Evolutionary conservation across 306 rosid species (phyloP).

Genomic region (Dicorynia guianensis): DNA sequence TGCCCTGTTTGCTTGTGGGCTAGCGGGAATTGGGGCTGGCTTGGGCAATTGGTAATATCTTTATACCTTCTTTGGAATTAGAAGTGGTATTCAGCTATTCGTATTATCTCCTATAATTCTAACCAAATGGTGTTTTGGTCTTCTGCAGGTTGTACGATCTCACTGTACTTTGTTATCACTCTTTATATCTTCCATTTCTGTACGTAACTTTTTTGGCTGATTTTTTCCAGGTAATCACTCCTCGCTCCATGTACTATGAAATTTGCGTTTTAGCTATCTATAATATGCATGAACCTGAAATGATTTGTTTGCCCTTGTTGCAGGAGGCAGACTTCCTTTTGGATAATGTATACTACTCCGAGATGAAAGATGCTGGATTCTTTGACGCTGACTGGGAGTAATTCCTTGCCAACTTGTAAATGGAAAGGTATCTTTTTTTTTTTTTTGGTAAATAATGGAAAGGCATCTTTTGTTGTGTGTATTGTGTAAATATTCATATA

Average conservation of each 20-base stretch:
- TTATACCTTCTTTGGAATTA: constrained; percentile 12
- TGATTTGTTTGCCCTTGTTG: constrained; percentile 26
- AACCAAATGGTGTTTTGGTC: constrained; percentile 11
- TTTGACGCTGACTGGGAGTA: constrained; percentile 88
- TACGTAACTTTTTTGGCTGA: constrained; percentile 71
- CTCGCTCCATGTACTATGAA: not conserved
- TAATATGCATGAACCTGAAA: constrained; percentile 14
- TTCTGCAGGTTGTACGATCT: constrained; percentile 70
- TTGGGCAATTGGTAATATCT: constrained; percentile 70
- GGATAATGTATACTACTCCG: constrained; percentile 78
- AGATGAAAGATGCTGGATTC: constrained; percentile 94
- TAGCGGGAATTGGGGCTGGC: constrained; percentile 57
- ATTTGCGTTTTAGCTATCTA: constrained; percentile 8
- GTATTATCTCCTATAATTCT: constrained; percentile 12
- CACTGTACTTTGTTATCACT: constrained; percentile 67
- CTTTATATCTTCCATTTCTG: constrained; percentile 74
- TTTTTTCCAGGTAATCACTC: constrained; percentile 66
- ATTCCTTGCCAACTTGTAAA: constrained; percentile 35
- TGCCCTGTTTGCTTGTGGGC: constrained; percentile 62
- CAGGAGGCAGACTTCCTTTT: constrained; percentile 82
- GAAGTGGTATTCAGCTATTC: not conserved
- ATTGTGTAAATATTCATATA: not conserved
- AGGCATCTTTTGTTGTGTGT: not conserved
- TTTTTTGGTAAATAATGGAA: too few species aligned
- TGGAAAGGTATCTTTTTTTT: constrained; percentile 21